Base-by-base conservation (phyloP, 371 early-diverging fungal genomes). In the Synchytrium microbalum region DNA sequence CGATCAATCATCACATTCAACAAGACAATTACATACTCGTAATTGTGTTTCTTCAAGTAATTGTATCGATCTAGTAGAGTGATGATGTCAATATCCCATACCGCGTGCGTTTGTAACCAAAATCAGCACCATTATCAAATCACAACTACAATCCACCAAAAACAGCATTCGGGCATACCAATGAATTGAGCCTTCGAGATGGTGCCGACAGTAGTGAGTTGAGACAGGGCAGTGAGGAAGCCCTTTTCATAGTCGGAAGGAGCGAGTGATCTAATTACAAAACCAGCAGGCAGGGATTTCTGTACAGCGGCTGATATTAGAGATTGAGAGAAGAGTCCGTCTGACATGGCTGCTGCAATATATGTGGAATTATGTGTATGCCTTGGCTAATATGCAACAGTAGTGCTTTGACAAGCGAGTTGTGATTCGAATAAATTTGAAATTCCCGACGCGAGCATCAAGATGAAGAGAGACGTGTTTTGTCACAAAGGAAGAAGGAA, bases 181-280 rank as follows among this genome's bases (percentile, higher is more conserved):
- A 82, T 67, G 75, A 90, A 87, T 24, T 81, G 76, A 23, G 80
- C 84, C 69, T 86, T 85, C 30, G 85, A 71, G 54, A 90, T 81
- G 38, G 79, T 68, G 3, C 92, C 92, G 31, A 92, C 88, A 33
- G 79, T 84, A 13, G 95, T 93, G 57, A 95, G 78, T 58, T 83
- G 84, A 32, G 77, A 71, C 24, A 92, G 80, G 1, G 83, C 80
- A 23, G 87, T 74, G 24, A 92, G 74, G 74, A 86, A 88, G 13
- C 87, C 86, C 68, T 86, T 84, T 64, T 89, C 89, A 73, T 87
- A 94, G 75, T 97, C 98, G 19, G 81, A 80, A 13, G 80, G 69
- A 38, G 85, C 84, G 31, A 97, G 84, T 3, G 98, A 91, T 14
- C 96, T 83, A 55, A 96, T 73, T 0, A 78, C 76, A 73, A 91